Conservation (phyloP, 2,329 filamentous ascomycete genomes). For the Phialophora chinensis region DNA sequence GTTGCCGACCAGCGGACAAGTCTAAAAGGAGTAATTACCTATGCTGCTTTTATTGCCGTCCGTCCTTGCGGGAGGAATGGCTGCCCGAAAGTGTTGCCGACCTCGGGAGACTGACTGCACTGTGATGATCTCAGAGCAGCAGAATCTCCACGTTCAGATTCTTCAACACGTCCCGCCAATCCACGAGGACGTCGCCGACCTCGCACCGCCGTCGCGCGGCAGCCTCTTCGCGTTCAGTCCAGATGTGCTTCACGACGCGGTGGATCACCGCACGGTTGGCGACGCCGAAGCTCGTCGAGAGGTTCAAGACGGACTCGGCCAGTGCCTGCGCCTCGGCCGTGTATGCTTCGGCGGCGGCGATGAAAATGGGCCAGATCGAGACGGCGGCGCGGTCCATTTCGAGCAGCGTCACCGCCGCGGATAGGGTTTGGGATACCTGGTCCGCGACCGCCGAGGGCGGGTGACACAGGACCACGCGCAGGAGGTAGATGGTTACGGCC, state of each 20-base stretch:
- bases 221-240: slow-evolving; percentile 19
- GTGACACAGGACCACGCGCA: slow-evolving; percentile 21
- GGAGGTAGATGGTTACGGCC: slow-evolving; percentile 25
- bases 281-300: slow-evolving; percentile 21
- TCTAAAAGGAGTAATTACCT: too few relatives aligned
- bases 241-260: slow-evolving; percentile 23
- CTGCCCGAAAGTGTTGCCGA: too few relatives aligned
- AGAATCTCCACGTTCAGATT: slow-evolving; percentile 20
- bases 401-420: slow-evolving; percentile 14
- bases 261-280: slow-evolving; percentile 21
- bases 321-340: slow-evolving; percentile 19
- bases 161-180: slow-evolving; percentile 21
- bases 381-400: slow-evolving; percentile 21
- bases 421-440: slow-evolving; percentile 16
- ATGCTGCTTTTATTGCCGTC: too few relatives aligned
- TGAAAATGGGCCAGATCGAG: slow-evolving; percentile 30
- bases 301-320: slow-evolving; percentile 20
- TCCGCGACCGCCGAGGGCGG: slow-evolving; percentile 22
- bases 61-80: too few relatives aligned
- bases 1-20: too few relatives aligned
- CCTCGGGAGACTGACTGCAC: background rate
- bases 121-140: slow-evolving; percentile 18
- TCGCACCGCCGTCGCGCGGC: slow-evolving; percentile 16
- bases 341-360: slow-evolving; percentile 28
- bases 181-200: slow-evolving; percentile 20